A percentile compares a stretch with the other conserved stretches of the same genome.
Evolutionary conservation across 345 rosid species (phyloP).

Genomic region (Dipteronia sinensis): DNA sequence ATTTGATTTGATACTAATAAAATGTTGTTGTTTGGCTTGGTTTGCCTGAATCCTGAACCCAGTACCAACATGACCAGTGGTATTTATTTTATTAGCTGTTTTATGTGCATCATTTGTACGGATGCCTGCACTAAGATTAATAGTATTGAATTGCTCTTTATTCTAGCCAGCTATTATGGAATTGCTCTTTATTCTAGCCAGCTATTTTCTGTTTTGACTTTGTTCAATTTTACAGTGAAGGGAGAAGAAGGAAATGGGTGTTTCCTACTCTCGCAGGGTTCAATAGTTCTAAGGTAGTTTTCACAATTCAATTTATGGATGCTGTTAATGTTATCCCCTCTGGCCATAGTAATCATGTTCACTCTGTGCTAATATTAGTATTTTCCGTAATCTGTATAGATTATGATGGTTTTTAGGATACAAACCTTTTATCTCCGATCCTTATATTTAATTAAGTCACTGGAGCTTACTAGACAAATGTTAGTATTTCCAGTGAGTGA

Average conservation of each 20-base stretch:
- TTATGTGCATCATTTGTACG: background rate
- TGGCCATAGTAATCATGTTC: background rate
- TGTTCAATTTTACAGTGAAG: constrained; percentile 64
- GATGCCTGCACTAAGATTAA: background rate
- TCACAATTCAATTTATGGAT: constrained; percentile 20
- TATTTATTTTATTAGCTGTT: background rate
- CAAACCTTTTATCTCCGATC: background rate
- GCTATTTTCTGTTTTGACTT: constrained; percentile 24
- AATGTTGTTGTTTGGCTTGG: background rate
- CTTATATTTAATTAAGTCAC: background rate
- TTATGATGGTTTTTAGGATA: background rate
- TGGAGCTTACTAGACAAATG: background rate
- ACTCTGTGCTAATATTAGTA: background rate
- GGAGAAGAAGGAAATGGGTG: constrained; percentile 91
- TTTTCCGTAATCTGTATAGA: background rate
- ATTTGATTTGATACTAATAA: background rate
- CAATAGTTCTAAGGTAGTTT: constrained; percentile 56
- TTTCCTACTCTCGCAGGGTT: constrained; percentile 71
- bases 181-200: background rate
- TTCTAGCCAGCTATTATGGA: constrained; percentile 10
- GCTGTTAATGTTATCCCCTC: constrained; percentile 2
- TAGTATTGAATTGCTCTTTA: background rate
- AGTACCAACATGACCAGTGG: background rate
- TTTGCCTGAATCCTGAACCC: constrained; percentile 8
- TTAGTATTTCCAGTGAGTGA: background rate